Conservation (phyloP, 148 eudicot genomes). For the Polygonum aviculare region DNA sequence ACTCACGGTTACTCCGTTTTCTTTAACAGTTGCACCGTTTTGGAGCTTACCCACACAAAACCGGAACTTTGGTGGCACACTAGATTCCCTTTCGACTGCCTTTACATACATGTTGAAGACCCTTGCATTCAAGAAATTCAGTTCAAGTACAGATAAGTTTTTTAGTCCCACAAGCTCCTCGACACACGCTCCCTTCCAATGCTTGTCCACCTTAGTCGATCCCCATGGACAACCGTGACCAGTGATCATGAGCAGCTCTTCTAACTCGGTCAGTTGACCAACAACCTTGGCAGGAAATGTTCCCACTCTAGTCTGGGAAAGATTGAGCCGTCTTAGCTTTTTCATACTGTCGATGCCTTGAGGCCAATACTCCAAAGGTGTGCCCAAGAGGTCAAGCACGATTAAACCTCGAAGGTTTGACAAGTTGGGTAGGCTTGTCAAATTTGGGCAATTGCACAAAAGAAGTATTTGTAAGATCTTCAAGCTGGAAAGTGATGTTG, state of each 20-base stretch:
- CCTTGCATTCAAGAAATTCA: conserved; percentile 14
- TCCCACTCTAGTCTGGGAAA: conserved; percentile 20
- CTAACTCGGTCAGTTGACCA: conserved; percentile 14
- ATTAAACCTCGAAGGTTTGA: conserved; percentile 16
- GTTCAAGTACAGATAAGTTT: conserved; percentile 13
- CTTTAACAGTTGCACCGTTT: neutral
- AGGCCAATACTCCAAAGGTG: conserved; percentile 21
- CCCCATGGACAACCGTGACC: conserved; percentile 26
- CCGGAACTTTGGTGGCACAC: conserved; percentile 4
- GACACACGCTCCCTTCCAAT: conserved; percentile 14
- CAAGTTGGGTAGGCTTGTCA: conserved; percentile 18
- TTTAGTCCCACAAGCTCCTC: conserved; percentile 16
- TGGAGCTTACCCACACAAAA: conserved; percentile 22
- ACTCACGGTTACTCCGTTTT: neutral
- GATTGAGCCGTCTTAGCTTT: conserved; percentile 22
- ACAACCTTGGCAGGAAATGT: conserved; percentile 16
- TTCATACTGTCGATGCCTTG: conserved; percentile 18
- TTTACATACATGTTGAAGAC: conserved; percentile 19
- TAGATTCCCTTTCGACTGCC: neutral
- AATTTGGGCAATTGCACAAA: conserved; percentile 16
- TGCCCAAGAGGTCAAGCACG: conserved; percentile 19
- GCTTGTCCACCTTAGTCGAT: conserved; percentile 10
- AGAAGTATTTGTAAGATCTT: conserved; percentile 21
- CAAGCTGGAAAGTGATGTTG: conserved; percentile 20
- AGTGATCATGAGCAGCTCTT: conserved; percentile 22